Evolutionary conservation across 1,284 basidiomycete species (phyloP).

Genomic region (Fistulina hepatica): DNA sequence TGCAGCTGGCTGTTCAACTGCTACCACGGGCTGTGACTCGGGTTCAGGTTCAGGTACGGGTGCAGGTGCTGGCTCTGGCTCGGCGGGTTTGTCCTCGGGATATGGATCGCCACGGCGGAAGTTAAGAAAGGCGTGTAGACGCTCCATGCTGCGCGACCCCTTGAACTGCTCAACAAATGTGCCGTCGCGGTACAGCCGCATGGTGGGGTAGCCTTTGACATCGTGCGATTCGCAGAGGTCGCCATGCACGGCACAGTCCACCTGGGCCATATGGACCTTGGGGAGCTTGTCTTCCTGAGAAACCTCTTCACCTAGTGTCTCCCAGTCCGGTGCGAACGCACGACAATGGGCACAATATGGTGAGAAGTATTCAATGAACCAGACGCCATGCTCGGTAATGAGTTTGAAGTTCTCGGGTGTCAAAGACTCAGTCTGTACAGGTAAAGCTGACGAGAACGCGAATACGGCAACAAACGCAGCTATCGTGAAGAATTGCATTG

Average conservation of each 20-base stretch:
- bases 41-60: no score
- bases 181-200: conserved; percentile 69
- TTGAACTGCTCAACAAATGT: conserved; percentile 48
- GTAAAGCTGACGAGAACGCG: conserved; percentile 5
- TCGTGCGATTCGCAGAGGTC: conserved; percentile 69
- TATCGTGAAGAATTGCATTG: no score
- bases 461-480: no score
- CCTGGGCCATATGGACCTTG: conserved; percentile 68
- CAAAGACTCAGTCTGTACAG: conserved; percentile 22
- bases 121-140: conserved; percentile 37
- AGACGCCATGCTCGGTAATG: conserved; percentile 51
- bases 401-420: conserved; percentile 57
- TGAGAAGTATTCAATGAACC: conserved; percentile 72
- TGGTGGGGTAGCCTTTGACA: conserved; percentile 69
- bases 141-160: conserved; percentile 38
- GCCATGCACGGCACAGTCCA: conserved; percentile 77
- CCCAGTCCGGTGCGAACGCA: conserved; percentile 77
- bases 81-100: not conserved
- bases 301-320: conserved; percentile 51
- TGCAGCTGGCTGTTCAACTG: no score
- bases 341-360: conserved; percentile 77
- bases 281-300: conserved; percentile 34
- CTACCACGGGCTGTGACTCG: no score
- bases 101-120: conserved; percentile 2
- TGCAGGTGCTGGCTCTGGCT: conserved; percentile 10